A percentile compares a stretch with the other conserved stretches of the same genome.
phyloP scores from a whole-genome alignment of 768 basidiomycete genomes.

The Omphalotus guepiniiformis region DNA sequence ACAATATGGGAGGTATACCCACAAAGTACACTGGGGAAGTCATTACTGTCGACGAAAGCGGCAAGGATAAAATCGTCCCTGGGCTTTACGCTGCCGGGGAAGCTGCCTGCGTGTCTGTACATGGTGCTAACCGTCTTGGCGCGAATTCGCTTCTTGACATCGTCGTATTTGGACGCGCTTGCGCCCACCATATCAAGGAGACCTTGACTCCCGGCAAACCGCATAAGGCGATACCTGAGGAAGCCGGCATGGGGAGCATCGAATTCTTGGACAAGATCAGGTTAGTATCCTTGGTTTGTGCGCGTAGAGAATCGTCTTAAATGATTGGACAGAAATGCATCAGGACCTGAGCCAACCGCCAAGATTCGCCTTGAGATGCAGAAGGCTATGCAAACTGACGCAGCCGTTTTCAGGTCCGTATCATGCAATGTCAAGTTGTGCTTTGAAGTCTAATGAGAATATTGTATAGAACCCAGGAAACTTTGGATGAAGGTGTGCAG shows the following conservation, averaged over 20 bases:
- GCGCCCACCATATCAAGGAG: slow-evolving; percentile 94
- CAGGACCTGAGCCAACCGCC: slow-evolving; percentile 82
- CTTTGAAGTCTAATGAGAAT: neutral
- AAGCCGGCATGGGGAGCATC: slow-evolving; percentile 81
- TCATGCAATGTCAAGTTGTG: neutral
- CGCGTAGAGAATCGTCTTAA: neutral
- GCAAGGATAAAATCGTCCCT: slow-evolving; percentile 91
- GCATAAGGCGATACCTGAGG: slow-evolving; percentile 82
- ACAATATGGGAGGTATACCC: slow-evolving; percentile 99
- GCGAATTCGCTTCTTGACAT: slow-evolving; percentile 99
- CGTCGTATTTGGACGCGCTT: slow-evolving; percentile 99
- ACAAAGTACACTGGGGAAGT: slow-evolving; percentile 98
- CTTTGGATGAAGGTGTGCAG: slow-evolving; percentile 88
- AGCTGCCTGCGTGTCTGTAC: slow-evolving; percentile 97
- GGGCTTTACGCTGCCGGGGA: slow-evolving; percentile 98
- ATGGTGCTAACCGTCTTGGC: slow-evolving; percentile 98
- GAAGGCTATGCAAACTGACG: slow-evolving; percentile 98
- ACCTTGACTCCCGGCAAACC: slow-evolving; percentile 85
- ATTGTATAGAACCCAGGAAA: slow-evolving; percentile 67
- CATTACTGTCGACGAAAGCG: slow-evolving; percentile 79
- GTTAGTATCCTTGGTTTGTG: slow-evolving; percentile 22
- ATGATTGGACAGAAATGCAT: slow-evolving; percentile 54
- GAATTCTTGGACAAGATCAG: slow-evolving; percentile 88
- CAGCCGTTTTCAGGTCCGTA: slow-evolving; percentile 87
- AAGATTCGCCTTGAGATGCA: slow-evolving; percentile 95